Evolutionary conservation across 2,329 filamentous ascomycete genomes (phyloP), one percentile per base, ranked within the genome.

Genomic region (Moelleriella libera): DNA sequence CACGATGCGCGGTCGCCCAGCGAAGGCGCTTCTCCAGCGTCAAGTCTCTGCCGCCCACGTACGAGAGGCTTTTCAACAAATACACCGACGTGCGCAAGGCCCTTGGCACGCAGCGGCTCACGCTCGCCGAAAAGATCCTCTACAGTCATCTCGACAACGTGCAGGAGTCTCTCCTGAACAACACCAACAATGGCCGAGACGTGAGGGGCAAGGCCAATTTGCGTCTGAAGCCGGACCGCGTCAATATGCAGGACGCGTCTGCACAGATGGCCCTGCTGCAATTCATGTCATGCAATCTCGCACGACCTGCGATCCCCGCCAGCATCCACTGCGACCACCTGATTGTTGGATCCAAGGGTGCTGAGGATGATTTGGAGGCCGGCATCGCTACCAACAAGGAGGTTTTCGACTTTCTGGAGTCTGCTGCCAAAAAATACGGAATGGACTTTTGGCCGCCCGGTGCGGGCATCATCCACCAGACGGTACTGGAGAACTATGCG

Each of bases 301-400:
- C 84, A 30, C 80, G 80, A 50, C 95, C 92, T 2, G 89, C 89
- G 8, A 90, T 98, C 45, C 92, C 92, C 9, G 90, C 92, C 45
- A 96, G 89, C 64, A 96, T 97, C 57, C 92, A 98, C 71, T 98
- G 92, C 68, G 92, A 98, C 70, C 92, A 98, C 66, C 83, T 98
- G 81, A 97, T 98, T 68, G 90, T 97, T 31, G 92, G 90, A 48
- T 83, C 94, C 67, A 85, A 82, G 62, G 92, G 92, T 50, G 92
- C 90, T 37, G 83, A 90, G 58, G 77, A 80, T 29, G 92, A 98
- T 68, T 69, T 98, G 52, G 78, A 83, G 30, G 79, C 83, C 32
- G 92, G 88, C 41, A 94, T 98, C 52, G 75, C 83, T 66, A 84
- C 85, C 44, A 98, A 98, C 67, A 88, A 88, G 64, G 92, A 98